Evolutionary conservation across 495 filamentous ascomycete genomes (phyloP).

Genomic region (Penicillium steckii): DNA sequence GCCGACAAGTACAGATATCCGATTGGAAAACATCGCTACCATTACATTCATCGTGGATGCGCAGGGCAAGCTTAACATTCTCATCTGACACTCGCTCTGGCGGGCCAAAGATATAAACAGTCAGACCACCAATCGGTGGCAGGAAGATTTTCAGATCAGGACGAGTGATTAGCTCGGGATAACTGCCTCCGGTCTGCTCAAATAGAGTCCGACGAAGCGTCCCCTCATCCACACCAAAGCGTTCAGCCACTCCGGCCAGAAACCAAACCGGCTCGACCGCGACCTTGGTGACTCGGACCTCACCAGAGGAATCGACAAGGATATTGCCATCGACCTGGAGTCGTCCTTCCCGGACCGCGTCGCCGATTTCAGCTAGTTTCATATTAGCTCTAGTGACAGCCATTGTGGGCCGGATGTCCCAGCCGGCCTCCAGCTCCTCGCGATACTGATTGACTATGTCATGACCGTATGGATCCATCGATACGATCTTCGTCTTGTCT

Average conservation of each 20-base stretch:
- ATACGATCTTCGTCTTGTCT: slow-evolving; percentile 92
- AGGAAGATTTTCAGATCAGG: slow-evolving; percentile 94
- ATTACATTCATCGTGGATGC: slow-evolving; percentile 97
- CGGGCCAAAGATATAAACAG: slow-evolving; percentile 96
- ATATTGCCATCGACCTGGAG: slow-evolving; percentile 88
- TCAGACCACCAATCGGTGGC: slow-evolving; percentile 93
- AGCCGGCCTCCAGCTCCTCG: slow-evolving; percentile 57
- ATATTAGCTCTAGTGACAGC: slow-evolving; percentile 94
- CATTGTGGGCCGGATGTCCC: slow-evolving; percentile 94
- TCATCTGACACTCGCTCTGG: slow-evolving; percentile 89
- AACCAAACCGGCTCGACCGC: slow-evolving; percentile 97
- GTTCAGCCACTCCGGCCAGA: slow-evolving; percentile 88
- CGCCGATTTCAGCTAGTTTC: slow-evolving; percentile 90
- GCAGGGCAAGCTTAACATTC: slow-evolving; percentile 78
- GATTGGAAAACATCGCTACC: slow-evolving; percentile 98
- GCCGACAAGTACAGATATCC: slow-evolving; percentile 97
- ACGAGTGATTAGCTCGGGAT: slow-evolving; percentile 88
- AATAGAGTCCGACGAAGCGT: slow-evolving; percentile 83
- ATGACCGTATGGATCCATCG: slow-evolving; percentile 95
- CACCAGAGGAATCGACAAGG: slow-evolving; percentile 76
- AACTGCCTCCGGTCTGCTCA: slow-evolving; percentile 92
- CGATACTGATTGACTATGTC: slow-evolving; percentile 50
- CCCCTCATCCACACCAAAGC: slow-evolving; percentile 94
- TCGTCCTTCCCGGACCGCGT: slow-evolving; percentile 75
- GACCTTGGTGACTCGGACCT: slow-evolving; percentile 94